Base-by-base conservation (phyloP, 805 yeast genomes). In the Candida montana region DNA sequence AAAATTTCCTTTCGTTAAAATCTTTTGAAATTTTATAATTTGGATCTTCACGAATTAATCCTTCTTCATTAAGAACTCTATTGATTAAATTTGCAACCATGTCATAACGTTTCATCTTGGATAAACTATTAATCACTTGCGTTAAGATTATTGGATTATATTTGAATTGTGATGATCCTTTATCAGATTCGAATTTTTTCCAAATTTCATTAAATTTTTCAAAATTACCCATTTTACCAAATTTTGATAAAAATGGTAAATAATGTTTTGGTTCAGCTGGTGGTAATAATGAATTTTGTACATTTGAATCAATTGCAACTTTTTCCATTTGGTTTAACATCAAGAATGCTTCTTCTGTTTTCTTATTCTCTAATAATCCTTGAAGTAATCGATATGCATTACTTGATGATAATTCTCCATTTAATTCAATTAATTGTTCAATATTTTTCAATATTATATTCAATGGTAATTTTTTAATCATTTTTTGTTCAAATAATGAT, bases 201-300 rank as follows among this genome's bases (percentile, higher is more conserved):
- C 70, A 19, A 7, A 71, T 24, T 1, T 44, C 44, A 17, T 57
- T 52, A 12, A 72, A 59, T 31, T 59, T 55, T 12, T 46, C 45
- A 4, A 55, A 33, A 18, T 54, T 52, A 7, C 59, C 58, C 5
- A 43, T 39, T 19, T 50, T 46, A 10, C 64, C 62, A 31, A 62
- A 66, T 37, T 59, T 51, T 29, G 63, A 63, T 8, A 70, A 53
- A 39, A 73, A 62, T 9, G 64, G 58, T 2, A 69, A 53, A 42
- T 71, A 74, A 33, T 68, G 64, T 44, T 68, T 67, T 0, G 75
- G 56, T 31, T 61, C 63, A 0, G 67, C 67, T 2, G 67, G 57
- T 3, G 75, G 69, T 28, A 65, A 55, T 9, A 53, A 33, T 10
- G 41, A 33, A 8, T 47, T 39, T 5, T 41, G 40, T 18, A 40